These are phyloP conservation scores for Stephania japonica DNA, from an alignment of 164 flowering plant genomes.

Conservation along the genomic window DNA sequence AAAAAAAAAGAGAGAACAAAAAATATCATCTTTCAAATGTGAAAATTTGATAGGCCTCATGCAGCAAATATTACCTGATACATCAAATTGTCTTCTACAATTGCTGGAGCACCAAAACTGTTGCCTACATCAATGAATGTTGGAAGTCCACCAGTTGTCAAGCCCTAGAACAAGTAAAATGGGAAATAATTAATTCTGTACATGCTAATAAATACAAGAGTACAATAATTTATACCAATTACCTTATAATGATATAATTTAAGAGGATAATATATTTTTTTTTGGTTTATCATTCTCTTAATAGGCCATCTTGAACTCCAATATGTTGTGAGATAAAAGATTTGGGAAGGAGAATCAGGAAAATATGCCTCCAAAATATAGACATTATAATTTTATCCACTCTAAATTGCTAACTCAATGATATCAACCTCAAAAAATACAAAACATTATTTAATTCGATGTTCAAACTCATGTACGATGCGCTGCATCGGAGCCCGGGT, in stretches of 20 bases:
- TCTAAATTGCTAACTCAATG: not conserved
- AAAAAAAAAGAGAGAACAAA: not conserved
- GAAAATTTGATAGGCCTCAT: not conserved
- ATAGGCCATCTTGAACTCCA: too few species aligned
- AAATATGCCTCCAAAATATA: not conserved
- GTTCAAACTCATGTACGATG: not conserved
- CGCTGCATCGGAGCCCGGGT: too few species aligned
- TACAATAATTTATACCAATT: not conserved
- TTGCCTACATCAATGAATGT: slow-evolving; percentile 97
- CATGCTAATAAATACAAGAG: not conserved
- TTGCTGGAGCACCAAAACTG: slow-evolving; percentile 98
- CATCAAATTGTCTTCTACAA: slow-evolving; percentile 84
- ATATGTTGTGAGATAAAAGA: not conserved
- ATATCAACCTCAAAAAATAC: not conserved
- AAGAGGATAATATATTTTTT: too few species aligned
- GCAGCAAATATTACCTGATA: slow-evolving; percentile 47
- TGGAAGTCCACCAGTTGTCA: slow-evolving; percentile 97
- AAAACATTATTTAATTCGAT: not conserved
- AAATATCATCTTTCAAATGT: not conserved
- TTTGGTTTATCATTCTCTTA: too few species aligned
- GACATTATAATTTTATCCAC: not conserved
- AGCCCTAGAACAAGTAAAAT: slow-evolving; percentile 48
- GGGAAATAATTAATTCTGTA: slow-evolving; percentile 3
- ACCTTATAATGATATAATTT: too few species aligned
- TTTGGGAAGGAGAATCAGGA: not conserved